Conservation (phyloP, 768 basidiomycete species). For the Agaricus sinodeliciosus region DNA sequence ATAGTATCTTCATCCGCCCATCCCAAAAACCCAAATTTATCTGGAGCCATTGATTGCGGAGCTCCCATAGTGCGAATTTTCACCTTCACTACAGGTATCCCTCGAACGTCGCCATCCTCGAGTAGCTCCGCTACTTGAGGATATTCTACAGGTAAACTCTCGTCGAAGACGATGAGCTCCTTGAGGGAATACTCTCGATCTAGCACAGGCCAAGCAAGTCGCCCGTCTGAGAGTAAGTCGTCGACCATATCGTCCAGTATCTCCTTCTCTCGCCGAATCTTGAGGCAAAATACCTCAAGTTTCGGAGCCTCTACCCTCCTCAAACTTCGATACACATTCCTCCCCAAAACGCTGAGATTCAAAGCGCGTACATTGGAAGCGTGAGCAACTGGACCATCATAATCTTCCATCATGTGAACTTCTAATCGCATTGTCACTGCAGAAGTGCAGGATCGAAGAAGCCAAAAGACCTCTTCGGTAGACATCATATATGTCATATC, state of each 20-base stretch:
- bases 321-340: conserved; percentile 1
- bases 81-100: neutral
- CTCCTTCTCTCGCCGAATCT: neutral
- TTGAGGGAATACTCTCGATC: neutral
- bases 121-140: neutral
- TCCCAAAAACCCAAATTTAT: too few species aligned
- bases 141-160: neutral
- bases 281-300: conserved; percentile 3
- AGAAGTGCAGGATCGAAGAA: conserved; percentile 3
- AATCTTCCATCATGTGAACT: neutral
- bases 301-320: conserved; percentile 6
- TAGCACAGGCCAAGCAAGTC: neutral
- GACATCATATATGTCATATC: conserved; percentile 3
- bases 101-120: neutral
- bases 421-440: neutral
- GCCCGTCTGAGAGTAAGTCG: neutral
- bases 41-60: too few species aligned
- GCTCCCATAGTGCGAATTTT: too few species aligned
- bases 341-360: neutral
- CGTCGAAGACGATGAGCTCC: neutral
- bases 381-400: neutral
- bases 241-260: neutral
- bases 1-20: too few species aligned
- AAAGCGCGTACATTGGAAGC: conserved; percentile 2
- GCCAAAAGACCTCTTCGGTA: conserved; percentile 5